Base-by-base conservation (phyloP, 306 rosid species). In the Quercus suber region DNA sequence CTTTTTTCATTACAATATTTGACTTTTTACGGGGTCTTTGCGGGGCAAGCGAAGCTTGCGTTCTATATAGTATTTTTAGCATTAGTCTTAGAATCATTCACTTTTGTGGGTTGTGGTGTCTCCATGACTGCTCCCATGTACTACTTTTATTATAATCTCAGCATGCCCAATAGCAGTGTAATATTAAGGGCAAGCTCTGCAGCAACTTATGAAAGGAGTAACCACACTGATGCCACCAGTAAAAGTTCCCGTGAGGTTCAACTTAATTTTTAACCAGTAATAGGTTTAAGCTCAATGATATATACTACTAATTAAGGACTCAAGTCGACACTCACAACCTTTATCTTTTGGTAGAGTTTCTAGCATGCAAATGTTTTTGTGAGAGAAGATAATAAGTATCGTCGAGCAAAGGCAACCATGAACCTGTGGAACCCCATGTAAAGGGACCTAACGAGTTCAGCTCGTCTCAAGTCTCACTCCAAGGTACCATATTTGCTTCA, bases 401-500 rank as follows among this genome's bases (percentile, higher is more conserved):
- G 84, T 75, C 90, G 90, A 84, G 90, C 92, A 30, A 86, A 84
- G 61, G 90, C 88, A 74, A 86, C 83, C 80, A 84, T 89, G 73
- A 89, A 89, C 73, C 88, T 89, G 73, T 86, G 90, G 92, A 85
- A 84, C 90, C 90, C 31, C 78, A 73, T 80, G 85, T 89, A 78
- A 85, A 86, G 76, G 88, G 84, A 28, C 88, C 87, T 19, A 79
- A 86, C 78, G 92, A 89, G 69, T 82, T 86, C 83, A 89, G 92
- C 77, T 78, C 84, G 30, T 86, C 92, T 58, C 92, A 86, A 86
- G 86, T 89, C 35, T 89, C 88, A 88, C 12, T 89, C 64, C 71
- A 82, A 43, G 78, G 88, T 69, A 35, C 41, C 5, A 35, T 35
- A 35, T 35, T 35, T 35, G 8, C 35, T 35, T 31, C 30, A 27